These are phyloP conservation scores for Wickerhamiella infanticola DNA, from an alignment of 1,139 yeast species.

Conservation along the genomic window DNA sequence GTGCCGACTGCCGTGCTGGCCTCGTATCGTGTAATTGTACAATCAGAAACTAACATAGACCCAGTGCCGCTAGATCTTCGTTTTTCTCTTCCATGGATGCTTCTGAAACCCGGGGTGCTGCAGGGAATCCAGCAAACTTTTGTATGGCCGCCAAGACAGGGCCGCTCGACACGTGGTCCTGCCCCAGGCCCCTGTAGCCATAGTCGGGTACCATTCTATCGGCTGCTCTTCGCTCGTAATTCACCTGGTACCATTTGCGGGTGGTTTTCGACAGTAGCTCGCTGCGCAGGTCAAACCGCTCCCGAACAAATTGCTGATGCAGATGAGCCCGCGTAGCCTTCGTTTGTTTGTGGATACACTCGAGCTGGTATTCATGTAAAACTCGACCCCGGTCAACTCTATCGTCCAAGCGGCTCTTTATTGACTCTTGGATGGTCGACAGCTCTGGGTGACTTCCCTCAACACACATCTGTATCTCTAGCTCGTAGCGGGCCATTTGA, in stretches of 20 bases:
- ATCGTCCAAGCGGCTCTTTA: slow-evolving; percentile 55
- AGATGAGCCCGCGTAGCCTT: slow-evolving; percentile 62
- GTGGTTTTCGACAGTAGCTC: slow-evolving; percentile 60
- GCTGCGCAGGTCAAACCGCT: slow-evolving; percentile 51
- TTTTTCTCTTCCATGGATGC: slow-evolving; percentile 27
- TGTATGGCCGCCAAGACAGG: slow-evolving; percentile 43
- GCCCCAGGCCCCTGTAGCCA: slow-evolving; percentile 20
- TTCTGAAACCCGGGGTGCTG: slow-evolving; percentile 37
- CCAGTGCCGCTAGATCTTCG: slow-evolving; percentile 19
- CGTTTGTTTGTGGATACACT: slow-evolving; percentile 68
- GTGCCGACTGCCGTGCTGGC: too few species aligned
- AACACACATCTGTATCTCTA: slow-evolving; percentile 72
- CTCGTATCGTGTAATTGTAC: too few species aligned
- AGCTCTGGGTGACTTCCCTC: slow-evolving; percentile 87
- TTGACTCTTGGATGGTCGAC: slow-evolving; percentile 46
- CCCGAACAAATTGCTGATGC: slow-evolving; percentile 71
- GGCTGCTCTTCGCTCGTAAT: slow-evolving; percentile 73
- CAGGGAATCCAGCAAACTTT: slow-evolving; percentile 47
- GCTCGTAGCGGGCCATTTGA: slow-evolving; percentile 57
- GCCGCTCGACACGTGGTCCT: slow-evolving; percentile 34
- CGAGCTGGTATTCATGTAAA: slow-evolving; percentile 54
- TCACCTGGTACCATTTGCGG: slow-evolving; percentile 80
- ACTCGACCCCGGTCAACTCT: slow-evolving; percentile 53
- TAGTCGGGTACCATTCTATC: slow-evolving; percentile 51
- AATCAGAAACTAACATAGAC: slow-evolving; percentile 8